These are phyloP conservation scores for Aspergillus unguis DNA, from an alignment of 2,329 filamentous ascomycete species.

Conservation along the genomic window DNA sequence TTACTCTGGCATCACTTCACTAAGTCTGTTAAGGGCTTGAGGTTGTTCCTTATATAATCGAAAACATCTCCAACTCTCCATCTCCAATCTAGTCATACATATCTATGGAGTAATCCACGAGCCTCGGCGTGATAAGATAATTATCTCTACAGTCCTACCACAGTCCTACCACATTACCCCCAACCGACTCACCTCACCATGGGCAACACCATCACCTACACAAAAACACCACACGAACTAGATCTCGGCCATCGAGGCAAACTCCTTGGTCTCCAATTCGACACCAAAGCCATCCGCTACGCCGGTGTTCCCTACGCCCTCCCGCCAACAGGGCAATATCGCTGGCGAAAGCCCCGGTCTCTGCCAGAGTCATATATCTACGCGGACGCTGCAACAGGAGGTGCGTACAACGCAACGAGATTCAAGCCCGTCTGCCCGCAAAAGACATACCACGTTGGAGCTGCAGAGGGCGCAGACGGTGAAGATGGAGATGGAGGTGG, in stretches of 20 bases:
- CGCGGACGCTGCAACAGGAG: slow-evolving; percentile 1
- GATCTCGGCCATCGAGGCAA: neutral
- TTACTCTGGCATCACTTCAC: too few species aligned
- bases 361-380: slow-evolving; percentile 32
- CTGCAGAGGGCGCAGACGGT: neutral
- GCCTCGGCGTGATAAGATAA: too few species aligned
- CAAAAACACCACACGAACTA: slow-evolving; percentile 4
- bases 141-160: too few species aligned
- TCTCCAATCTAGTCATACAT: too few species aligned
- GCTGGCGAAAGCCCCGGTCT: slow-evolving; percentile 40
- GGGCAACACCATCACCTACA: slow-evolving; percentile 16
- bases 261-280: slow-evolving; percentile 20
- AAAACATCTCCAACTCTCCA: too few species aligned
- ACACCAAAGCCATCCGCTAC: slow-evolving; percentile 27
- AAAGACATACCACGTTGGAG: slow-evolving; percentile 17
- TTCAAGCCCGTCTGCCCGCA: slow-evolving; percentile 42
- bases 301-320: slow-evolving; percentile 41
- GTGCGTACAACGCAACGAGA: slow-evolving; percentile 35
- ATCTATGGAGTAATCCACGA: too few species aligned
- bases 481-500: neutral
- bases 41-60: too few species aligned
- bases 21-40: too few species aligned
- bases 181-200: neutral
- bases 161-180: neutral
- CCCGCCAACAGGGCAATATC: slow-evolving; percentile 35